phyloP scores from a whole-genome alignment of 192 early-diverging fungal genomes.

The Umbelopsis vinacea region DNA sequence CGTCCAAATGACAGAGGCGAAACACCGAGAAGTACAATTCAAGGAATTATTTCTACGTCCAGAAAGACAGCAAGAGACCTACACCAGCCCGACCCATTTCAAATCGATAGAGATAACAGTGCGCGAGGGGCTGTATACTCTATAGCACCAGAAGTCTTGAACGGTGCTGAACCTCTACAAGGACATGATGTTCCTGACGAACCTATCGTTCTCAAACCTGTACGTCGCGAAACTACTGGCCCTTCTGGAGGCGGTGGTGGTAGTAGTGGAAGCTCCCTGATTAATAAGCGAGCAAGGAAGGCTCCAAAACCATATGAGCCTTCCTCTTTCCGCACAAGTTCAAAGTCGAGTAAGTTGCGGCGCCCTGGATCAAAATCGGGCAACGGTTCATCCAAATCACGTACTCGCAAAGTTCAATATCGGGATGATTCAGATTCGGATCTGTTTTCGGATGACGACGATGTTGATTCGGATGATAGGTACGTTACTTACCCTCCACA shows the following conservation, averaged over 20 bases:
- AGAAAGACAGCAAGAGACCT: slow-evolving; percentile 40
- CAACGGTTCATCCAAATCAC: slow-evolving; percentile 7
- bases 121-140: slow-evolving; percentile 43
- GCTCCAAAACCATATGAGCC: slow-evolving; percentile 20
- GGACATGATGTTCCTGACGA: slow-evolving; percentile 37
- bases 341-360: not conserved
- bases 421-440: slow-evolving; percentile 31
- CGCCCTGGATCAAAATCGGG: slow-evolving; percentile 13
- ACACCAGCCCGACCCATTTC: slow-evolving; percentile 41
- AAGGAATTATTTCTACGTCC: slow-evolving; percentile 53
- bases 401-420: slow-evolving; percentile 18
- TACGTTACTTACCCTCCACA: not conserved
- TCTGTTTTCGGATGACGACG: slow-evolving; percentile 33
- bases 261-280: not conserved
- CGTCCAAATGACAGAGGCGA: slow-evolving; percentile 40
- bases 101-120: slow-evolving; percentile 43
- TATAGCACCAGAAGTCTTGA: slow-evolving; percentile 42
- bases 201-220: slow-evolving; percentile 35
- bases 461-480: slow-evolving; percentile 24
- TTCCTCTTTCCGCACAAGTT: not conserved
- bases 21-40: slow-evolving; percentile 53
- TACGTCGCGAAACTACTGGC: slow-evolving; percentile 11
- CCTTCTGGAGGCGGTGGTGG: not conserved
- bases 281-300: slow-evolving; percentile 8
- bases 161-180: slow-evolving; percentile 28